Evolutionary conservation across 306 rosid genomes (phyloP).

Genomic region (Ceratonia siliqua): DNA sequence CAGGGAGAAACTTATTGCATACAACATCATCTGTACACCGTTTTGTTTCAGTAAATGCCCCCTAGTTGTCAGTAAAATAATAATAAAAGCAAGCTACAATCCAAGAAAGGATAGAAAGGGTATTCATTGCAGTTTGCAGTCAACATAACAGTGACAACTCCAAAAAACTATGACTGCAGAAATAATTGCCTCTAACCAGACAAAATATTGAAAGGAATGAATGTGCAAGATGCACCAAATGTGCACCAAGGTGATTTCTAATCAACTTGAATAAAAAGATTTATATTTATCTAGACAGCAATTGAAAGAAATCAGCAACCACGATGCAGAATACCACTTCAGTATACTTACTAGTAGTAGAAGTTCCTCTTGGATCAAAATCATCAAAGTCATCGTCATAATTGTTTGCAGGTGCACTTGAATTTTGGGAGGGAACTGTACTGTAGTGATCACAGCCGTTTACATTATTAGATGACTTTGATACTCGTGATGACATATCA

Average conservation of each 20-base stretch:
- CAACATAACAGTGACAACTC: neutral
- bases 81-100: neutral
- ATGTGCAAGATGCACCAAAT: conserved; percentile 30
- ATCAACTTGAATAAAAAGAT: conserved; percentile 10
- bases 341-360: conserved; percentile 66
- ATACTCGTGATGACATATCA: conserved; percentile 44
- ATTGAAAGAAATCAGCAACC: conserved; percentile 24
- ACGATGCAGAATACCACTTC: conserved; percentile 15
- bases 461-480: conserved; percentile 57
- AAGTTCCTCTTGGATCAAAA: conserved; percentile 95
- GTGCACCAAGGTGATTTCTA: conserved; percentile 13
- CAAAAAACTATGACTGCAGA: neutral
- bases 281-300: conserved; percentile 24
- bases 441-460: conserved; percentile 45
- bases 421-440: conserved; percentile 54
- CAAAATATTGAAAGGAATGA: neutral
- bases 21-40: neutral
- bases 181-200: neutral
- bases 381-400: conserved; percentile 80
- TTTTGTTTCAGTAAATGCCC: neutral
- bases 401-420: conserved; percentile 44
- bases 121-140: neutral
- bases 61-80: conserved; percentile 1
- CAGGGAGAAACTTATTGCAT: neutral
- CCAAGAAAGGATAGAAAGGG: neutral